A percentile compares a stretch with the other conserved stretches of the same genome.
Conservation (phyloP, 2,329 filamentous ascomycete genomes). For the Botrytis pseudocinerea region DNA sequence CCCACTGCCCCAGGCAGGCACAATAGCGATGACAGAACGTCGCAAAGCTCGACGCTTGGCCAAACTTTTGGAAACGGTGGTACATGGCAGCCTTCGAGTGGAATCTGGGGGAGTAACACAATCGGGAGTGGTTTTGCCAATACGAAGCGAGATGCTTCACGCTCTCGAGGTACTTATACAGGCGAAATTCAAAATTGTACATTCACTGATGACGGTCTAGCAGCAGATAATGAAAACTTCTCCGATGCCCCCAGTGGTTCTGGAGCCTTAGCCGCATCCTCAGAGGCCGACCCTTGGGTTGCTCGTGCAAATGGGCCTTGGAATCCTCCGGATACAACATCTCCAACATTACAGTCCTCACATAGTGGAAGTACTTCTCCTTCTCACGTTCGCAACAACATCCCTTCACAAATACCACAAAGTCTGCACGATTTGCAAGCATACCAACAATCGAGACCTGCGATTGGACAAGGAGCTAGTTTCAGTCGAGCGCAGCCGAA, state of each 20-base stretch:
- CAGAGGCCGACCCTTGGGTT: conserved; percentile 66
- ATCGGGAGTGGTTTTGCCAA: conserved; percentile 50
- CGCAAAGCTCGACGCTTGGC: conserved; percentile 44
- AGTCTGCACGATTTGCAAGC: conserved; percentile 48
- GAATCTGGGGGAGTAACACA: conserved; percentile 53
- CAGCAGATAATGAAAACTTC: conserved; percentile 45
- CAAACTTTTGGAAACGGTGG: conserved; percentile 48
- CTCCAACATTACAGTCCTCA: conserved; percentile 48
- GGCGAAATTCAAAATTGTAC: conserved; percentile 20
- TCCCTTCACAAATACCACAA: conserved; percentile 42
- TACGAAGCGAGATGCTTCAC: conserved; percentile 48
- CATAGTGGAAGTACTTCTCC: conserved; percentile 58
- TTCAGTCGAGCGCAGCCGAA: conserved; percentile 43
- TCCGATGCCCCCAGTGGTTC: conserved; percentile 64
- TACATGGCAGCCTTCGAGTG: conserved; percentile 43
- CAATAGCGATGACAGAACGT: conserved; percentile 40
- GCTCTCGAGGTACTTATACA: conserved; percentile 50
- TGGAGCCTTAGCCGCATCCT: conserved; percentile 66
- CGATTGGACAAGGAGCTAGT: conserved; percentile 46
- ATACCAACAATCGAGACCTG: conserved; percentile 46
- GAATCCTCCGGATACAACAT: conserved; percentile 53
- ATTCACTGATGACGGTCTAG: conserved; percentile 33
- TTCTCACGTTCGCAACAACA: conserved; percentile 53
- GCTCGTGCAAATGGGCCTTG: conserved; percentile 56
- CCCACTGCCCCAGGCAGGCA: conserved; percentile 37